phyloP scores from a whole-genome alignment of 148 eudicot genomes.

The Silene latifolia region DNA sequence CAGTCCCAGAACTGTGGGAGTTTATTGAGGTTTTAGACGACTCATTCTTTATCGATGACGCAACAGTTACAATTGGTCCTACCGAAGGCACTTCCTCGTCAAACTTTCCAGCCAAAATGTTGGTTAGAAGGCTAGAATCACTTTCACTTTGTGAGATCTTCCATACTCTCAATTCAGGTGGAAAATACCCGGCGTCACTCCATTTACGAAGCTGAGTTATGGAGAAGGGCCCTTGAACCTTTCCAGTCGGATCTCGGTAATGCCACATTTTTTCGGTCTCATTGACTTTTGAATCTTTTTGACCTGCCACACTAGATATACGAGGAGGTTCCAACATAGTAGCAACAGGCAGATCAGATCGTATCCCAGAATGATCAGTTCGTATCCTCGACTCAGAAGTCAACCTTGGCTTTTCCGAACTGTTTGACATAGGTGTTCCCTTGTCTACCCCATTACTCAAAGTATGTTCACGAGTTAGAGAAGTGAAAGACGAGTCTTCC shows the following conservation, averaged over 20 bases:
- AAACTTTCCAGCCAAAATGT: conserved; percentile 70
- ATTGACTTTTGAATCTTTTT: conserved; percentile 37
- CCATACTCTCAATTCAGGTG: conserved; percentile 73
- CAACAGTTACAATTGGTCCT: too few species aligned
- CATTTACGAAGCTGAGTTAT: conserved; percentile 85
- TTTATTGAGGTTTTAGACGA: conserved; percentile 30
- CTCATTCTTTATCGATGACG: not conserved
- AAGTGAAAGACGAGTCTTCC: conserved; percentile 35
- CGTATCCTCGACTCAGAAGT: conserved; percentile 30
- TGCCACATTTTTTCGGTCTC: conserved; percentile 86
- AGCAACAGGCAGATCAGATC: conserved; percentile 31
- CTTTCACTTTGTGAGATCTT: conserved; percentile 51
- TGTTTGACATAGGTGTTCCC: conserved; percentile 25
- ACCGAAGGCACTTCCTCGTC: conserved; percentile 29
- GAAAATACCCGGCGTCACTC: conserved; percentile 85
- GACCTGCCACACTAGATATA: conserved; percentile 29
- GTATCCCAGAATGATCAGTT: conserved; percentile 28
- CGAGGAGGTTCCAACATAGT: conserved; percentile 39
- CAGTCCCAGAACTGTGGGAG: conserved; percentile 25
- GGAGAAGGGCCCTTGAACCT: conserved; percentile 95
- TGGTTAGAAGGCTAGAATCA: conserved; percentile 61
- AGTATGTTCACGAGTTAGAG: conserved; percentile 36
- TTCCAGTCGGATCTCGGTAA: conserved; percentile 83
- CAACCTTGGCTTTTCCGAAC: conserved; percentile 39
- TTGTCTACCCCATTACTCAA: conserved; percentile 49